These are phyloP conservation scores for Iodosphaeria phyllophila DNA, from an alignment of 2,329 filamentous ascomycete species.

Conservation along the genomic window DNA sequence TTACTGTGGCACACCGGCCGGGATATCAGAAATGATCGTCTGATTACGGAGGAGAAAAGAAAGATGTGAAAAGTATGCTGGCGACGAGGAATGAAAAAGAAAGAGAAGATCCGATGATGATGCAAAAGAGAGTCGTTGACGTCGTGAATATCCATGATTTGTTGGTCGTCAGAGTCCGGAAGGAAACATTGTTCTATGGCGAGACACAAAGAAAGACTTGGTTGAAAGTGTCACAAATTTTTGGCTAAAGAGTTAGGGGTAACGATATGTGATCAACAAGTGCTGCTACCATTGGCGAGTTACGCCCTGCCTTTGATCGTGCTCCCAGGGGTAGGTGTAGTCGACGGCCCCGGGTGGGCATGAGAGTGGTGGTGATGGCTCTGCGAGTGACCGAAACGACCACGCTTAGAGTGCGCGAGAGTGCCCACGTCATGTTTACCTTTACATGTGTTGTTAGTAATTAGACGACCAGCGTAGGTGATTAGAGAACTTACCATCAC, in stretches of 20 bases:
- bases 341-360: constrained; percentile 18
- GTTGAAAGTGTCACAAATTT: not conserved
- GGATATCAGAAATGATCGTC: too few species aligned
- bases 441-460: constrained; percentile 14
- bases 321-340: constrained; percentile 16
- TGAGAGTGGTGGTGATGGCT: constrained; percentile 16
- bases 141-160: constrained; percentile 9
- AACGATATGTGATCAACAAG: not conserved
- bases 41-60: too few species aligned
- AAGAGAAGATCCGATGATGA: too few species aligned
- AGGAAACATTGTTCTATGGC: constrained; percentile 4
- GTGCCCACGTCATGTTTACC: constrained; percentile 59
- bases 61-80: not conserved
- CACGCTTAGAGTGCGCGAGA: constrained; percentile 28
- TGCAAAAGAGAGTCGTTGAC: constrained; percentile 8
- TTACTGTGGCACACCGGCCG: too few species aligned
- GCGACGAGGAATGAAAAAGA: constrained; percentile 5
- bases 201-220: constrained; percentile 2
- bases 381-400: constrained; percentile 18
- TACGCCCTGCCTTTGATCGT: constrained; percentile 9
- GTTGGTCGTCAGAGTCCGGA: constrained; percentile 7
- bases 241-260: constrained; percentile 1
- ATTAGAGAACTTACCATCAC: constrained; percentile 55
- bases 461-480: constrained; percentile 1
- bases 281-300: not conserved